phyloP scores from a whole-genome alignment of 2,329 filamentous ascomycete species.

The Cercospora canescens region DNA sequence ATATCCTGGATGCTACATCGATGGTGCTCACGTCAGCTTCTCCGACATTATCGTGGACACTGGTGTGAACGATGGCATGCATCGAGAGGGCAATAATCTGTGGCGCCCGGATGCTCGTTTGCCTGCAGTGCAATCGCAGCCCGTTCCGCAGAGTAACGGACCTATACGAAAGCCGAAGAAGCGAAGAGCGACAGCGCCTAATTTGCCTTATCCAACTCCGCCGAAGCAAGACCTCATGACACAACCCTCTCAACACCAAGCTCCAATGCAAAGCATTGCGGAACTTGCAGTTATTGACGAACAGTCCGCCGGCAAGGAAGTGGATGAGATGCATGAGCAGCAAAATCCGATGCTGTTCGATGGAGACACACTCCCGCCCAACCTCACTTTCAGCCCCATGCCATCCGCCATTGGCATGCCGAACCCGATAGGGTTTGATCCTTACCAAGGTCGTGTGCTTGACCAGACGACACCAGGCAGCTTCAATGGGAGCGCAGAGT shows the following conservation, averaged over 20 bases:
- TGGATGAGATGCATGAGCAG: conserved; percentile 12
- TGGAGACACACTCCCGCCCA: conserved; percentile 42
- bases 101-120: conserved; percentile 5
- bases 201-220: conserved; percentile 27
- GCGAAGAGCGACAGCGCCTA: conserved; percentile 26
- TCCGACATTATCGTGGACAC: conserved; percentile 55
- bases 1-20: conserved; percentile 71
- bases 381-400: conserved; percentile 38
- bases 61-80: conserved; percentile 6
- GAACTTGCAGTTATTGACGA: conserved; percentile 13
- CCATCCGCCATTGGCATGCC: conserved; percentile 17
- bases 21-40: conserved; percentile 73
- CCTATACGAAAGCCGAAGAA: conserved; percentile 23
- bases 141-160: neutral
- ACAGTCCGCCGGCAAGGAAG: conserved; percentile 1
- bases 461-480: conserved; percentile 48
- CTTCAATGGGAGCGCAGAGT: conserved; percentile 41
- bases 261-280: neutral
- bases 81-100: neutral
- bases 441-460: conserved; percentile 28
- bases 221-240: conserved; percentile 13
- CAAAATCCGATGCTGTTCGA: conserved; percentile 29
- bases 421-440: conserved; percentile 18
- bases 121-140: conserved; percentile 13
- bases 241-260: conserved; percentile 13